These are phyloP conservation scores for Coemansia sp. DNA, from an alignment of 192 early-diverging fungal genomes.

Conservation along the genomic window DNA sequence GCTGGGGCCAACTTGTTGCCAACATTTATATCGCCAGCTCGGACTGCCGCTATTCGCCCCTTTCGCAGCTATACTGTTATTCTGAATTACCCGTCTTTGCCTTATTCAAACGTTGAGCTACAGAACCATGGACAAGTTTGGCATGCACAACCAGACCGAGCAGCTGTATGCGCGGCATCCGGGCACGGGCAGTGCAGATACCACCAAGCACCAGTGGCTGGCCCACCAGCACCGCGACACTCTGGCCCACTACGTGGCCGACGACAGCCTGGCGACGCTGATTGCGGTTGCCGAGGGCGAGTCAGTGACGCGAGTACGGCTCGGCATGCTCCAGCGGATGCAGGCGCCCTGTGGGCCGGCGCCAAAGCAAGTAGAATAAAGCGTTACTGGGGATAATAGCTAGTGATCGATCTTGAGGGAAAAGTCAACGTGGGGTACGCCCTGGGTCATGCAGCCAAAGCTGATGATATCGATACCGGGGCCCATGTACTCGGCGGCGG, in stretches of 20 bases:
- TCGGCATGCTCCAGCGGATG: slow-evolving; percentile 10
- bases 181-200: slow-evolving; percentile 46
- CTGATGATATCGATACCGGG: slow-evolving; percentile 85
- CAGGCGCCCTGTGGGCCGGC: slow-evolving; percentile 1
- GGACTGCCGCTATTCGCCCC: too few relatives aligned
- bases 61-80: too few relatives aligned
- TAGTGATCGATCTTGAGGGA: slow-evolving; percentile 78
- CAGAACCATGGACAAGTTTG: slow-evolving; percentile 49
- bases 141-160: slow-evolving; percentile 51
- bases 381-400: too few relatives aligned
- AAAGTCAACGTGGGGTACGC: slow-evolving; percentile 94
- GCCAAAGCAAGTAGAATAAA: not conserved
- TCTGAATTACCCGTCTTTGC: too few relatives aligned
- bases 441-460: slow-evolving; percentile 89
- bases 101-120: too few relatives aligned
- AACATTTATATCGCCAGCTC: too few relatives aligned
- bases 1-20: too few relatives aligned
- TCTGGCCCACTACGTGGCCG: slow-evolving; percentile 35
- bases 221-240: slow-evolving; percentile 49
- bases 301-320: slow-evolving; percentile 6
- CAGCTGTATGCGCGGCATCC: slow-evolving; percentile 37
- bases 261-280: slow-evolving; percentile 34
- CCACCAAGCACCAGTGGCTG: slow-evolving; percentile 40
- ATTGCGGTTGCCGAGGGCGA: slow-evolving; percentile 42
- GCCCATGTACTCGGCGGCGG: slow-evolving; percentile 70